Percentiles rank a stretch among this genome's conserved stretches.
These are phyloP conservation scores for Leccinum barrowsii DNA, from an alignment of 768 basidiomycete genomes.

Conservation along the genomic window DNA sequence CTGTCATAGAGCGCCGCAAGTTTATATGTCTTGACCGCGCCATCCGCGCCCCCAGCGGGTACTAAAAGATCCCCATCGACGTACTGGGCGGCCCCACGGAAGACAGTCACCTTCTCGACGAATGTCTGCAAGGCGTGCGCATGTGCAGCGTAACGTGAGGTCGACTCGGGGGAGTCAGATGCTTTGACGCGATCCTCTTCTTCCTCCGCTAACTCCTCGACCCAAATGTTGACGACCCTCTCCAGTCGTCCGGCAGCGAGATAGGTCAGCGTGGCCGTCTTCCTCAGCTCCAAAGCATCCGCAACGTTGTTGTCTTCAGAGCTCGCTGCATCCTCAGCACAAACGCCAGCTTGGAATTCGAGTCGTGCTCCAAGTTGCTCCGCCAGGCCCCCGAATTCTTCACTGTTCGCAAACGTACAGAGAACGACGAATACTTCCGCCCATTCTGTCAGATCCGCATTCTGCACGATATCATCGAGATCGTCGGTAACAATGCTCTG, in stretches of 20 bases:
- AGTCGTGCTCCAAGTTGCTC: constrained; percentile 90
- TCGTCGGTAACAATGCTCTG: constrained; percentile 93
- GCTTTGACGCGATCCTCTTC: constrained; percentile 52
- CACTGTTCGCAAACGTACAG: constrained; percentile 85
- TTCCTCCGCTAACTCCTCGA: constrained; percentile 85
- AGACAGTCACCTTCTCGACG: constrained; percentile 94
- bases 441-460: constrained; percentile 94
- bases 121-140: constrained; percentile 88
- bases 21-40: constrained; percentile 62
- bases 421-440: constrained; percentile 94
- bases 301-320: constrained; percentile 38
- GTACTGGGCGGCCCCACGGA: constrained; percentile 83
- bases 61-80: constrained; percentile 64
- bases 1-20: constrained; percentile 84
- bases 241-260: constrained; percentile 89
- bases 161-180: constrained; percentile 35
- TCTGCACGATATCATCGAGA: constrained; percentile 90
- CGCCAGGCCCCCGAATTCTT: constrained; percentile 83
- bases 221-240: constrained; percentile 86
- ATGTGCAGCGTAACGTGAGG: constrained; percentile 72
- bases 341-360: constrained; percentile 74
- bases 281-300: constrained; percentile 51
- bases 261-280: constrained; percentile 90
- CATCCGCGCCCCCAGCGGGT: constrained; percentile 37
- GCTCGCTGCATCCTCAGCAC: constrained; percentile 44